A percentile compares a stretch with the other conserved stretches of the same genome.
These are phyloP conservation scores for Euptelea pleiosperma DNA, from an alignment of 164 flowering plant species.

Conservation along the genomic window DNA sequence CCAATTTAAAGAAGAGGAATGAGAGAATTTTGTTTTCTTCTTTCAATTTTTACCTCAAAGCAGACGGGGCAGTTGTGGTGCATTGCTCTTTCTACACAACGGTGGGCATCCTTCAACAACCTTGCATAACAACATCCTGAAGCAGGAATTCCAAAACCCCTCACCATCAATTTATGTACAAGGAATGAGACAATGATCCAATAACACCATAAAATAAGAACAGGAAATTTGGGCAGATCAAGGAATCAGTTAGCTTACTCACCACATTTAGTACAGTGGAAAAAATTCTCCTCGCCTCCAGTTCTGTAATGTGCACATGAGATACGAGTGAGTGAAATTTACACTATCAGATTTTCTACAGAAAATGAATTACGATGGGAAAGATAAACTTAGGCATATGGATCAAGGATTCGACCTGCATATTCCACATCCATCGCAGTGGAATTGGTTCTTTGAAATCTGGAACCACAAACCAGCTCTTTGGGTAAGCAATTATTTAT, in stretches of 20 bases:
- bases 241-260: constrained; percentile 13
- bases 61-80: constrained; percentile 91
- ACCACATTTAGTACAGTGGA: constrained; percentile 83
- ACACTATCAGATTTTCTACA: background rate
- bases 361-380: background rate
- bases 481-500: constrained; percentile 3
- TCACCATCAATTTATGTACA: constrained; percentile 6
- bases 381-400: background rate
- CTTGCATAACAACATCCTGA: constrained; percentile 77
- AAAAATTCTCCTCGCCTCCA: constrained; percentile 85
- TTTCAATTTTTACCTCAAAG: constrained; percentile 59
- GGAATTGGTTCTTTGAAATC: constrained; percentile 87
- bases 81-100: constrained; percentile 83
- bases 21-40: background rate
- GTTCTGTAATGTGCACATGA: constrained; percentile 26
- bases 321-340: background rate
- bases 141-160: background rate
- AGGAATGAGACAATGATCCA: background rate
- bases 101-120: constrained; percentile 52
- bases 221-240: background rate
- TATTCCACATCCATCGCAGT: constrained; percentile 87
- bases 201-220: background rate
- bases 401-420: constrained; percentile 45
- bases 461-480: constrained; percentile 19
- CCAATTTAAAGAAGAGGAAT: background rate